Evolutionary conservation across 768 basidiomycete species (phyloP).

Genomic region (Austroboletus eburneus): DNA sequence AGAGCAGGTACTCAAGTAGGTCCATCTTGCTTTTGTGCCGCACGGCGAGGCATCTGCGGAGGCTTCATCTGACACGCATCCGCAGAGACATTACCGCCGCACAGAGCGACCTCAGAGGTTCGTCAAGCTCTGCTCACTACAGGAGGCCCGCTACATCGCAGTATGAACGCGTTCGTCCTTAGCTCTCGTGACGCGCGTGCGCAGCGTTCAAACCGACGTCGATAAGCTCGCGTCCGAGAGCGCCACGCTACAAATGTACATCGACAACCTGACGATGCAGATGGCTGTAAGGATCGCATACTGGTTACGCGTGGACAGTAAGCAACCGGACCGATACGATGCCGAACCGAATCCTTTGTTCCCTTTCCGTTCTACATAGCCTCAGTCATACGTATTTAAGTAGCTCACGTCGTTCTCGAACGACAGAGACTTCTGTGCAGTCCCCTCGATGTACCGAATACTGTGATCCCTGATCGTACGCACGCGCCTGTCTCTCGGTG

Average conservation of each 20-base stretch:
- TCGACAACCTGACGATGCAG: conserved; percentile 84
- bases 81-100: conserved; percentile 68
- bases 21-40: conserved; percentile 6
- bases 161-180: neutral
- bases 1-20: conserved; percentile 74
- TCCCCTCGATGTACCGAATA: too few species aligned
- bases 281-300: conserved; percentile 41
- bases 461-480: too few species aligned
- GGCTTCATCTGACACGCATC: neutral
- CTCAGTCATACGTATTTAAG: too few species aligned
- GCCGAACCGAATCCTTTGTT: too few species aligned
- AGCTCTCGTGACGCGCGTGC: conserved; percentile 68
- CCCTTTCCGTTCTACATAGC: too few species aligned
- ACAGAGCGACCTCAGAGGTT: conserved; percentile 76
- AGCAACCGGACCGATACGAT: too few species aligned
- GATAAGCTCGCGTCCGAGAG: conserved; percentile 78
- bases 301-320: too few species aligned
- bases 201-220: conserved; percentile 70
- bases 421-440: too few species aligned
- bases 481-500: too few species aligned
- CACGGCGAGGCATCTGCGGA: neutral
- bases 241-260: conserved; percentile 82
- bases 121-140: conserved; percentile 19
- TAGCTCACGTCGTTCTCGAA: too few species aligned
- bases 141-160: neutral